These are phyloP conservation scores for Rhazya stricta DNA, from an alignment of 257 asterid species.

Conservation along the genomic window DNA sequence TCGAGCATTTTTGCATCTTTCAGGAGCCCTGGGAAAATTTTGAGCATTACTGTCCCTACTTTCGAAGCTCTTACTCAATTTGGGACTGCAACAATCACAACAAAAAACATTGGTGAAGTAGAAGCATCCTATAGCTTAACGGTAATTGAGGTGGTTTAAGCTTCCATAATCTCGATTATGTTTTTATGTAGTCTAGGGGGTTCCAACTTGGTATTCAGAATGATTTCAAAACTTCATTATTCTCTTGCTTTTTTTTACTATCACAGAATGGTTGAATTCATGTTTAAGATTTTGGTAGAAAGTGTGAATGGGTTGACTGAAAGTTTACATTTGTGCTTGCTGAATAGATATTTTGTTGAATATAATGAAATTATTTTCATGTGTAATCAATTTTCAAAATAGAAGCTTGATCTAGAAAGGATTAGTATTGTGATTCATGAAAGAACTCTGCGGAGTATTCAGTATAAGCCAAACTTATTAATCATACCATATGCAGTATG, in stretches of 20 bases:
- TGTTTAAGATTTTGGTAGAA: neutral
- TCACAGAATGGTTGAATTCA: neutral
- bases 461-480: too few relatives aligned
- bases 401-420: neutral
- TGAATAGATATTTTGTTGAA: neutral
- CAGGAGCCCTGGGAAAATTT: slow-evolving; percentile 94
- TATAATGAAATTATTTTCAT: neutral
- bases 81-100: slow-evolving; percentile 82
- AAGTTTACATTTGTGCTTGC: neutral
- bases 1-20: slow-evolving; percentile 11
- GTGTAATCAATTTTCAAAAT: neutral
- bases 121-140: slow-evolving; percentile 99
- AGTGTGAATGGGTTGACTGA: neutral
- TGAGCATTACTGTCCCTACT: slow-evolving; percentile 67
- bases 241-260: neutral
- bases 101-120: slow-evolving; percentile 76
- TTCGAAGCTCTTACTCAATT: slow-evolving; percentile 92
- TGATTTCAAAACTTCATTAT: neutral
- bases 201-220: neutral
- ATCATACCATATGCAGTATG: neutral
- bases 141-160: slow-evolving; percentile 28
- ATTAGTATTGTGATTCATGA: neutral
- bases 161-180: neutral
- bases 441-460: neutral
- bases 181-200: neutral